These are phyloP conservation scores for Coffea humblotiana DNA, from an alignment of 305 asterid species.

Conservation along the genomic window DNA sequence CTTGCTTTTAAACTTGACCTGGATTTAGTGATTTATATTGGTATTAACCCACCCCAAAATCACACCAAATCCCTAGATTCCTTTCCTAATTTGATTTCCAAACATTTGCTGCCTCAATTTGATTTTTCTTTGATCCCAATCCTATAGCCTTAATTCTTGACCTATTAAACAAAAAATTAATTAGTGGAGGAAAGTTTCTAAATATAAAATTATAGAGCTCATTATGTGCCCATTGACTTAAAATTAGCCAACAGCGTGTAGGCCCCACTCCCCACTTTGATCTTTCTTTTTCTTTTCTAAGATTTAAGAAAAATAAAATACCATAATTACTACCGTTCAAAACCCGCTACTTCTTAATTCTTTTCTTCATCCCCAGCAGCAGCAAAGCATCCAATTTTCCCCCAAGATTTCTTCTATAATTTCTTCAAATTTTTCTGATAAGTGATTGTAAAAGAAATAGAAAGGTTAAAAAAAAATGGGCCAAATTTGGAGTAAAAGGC, in stretches of 20 bases:
- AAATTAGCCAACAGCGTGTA: not conserved
- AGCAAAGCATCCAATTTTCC: not conserved
- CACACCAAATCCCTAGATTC: too few relatives aligned
- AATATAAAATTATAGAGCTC: too few relatives aligned
- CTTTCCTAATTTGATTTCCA: too few relatives aligned
- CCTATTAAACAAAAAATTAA: not conserved
- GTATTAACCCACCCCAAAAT: too few relatives aligned
- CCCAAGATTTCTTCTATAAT: not conserved
- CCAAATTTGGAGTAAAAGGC: conserved; percentile 53
- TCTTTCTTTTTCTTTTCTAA: not conserved
- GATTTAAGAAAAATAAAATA: not conserved
- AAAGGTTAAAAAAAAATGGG: conserved; percentile 38
- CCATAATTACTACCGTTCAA: not conserved
- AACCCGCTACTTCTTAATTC: not conserved
- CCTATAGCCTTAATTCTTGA: not conserved
- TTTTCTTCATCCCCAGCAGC: not conserved
- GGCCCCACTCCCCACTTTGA: not conserved
- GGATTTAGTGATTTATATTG: too few relatives aligned
- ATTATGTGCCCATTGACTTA: not conserved
- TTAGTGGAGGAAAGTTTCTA: not conserved
- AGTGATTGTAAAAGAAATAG: not conserved
- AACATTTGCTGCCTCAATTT: too few relatives aligned
- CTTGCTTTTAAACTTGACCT: too few relatives aligned
- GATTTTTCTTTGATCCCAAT: too few relatives aligned
- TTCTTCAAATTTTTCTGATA: not conserved